Percentiles rank a stretch among this genome's conserved stretches.
phyloP scores from a whole-genome alignment of 768 basidiomycete genomes.

The Crepidotus variabilis region DNA sequence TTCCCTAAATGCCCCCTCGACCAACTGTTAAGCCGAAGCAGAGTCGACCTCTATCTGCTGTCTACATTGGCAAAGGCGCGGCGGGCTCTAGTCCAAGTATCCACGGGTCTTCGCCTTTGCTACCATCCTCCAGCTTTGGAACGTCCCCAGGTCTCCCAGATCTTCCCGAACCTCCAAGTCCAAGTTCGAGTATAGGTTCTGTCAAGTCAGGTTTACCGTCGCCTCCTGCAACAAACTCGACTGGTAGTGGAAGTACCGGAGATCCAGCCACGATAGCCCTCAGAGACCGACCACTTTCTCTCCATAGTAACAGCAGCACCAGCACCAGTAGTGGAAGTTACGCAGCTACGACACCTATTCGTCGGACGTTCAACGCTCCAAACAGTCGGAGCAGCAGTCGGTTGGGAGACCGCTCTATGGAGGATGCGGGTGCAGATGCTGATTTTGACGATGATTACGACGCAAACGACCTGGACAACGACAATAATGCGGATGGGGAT shows the following conservation, averaged over 20 bases:
- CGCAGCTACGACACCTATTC: conserved; percentile 11
- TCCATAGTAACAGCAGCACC: conserved; percentile 26
- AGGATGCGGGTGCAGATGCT: conserved; percentile 11
- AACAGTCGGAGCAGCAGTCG: conserved; percentile 24
- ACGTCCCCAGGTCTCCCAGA: conserved; percentile 50
- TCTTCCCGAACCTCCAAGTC: conserved; percentile 70
- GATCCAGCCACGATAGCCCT: conserved; percentile 45
- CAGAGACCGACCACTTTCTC: conserved; percentile 26
- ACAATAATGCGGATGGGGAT: conserved; percentile 56
- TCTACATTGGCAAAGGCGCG: conserved; percentile 35
- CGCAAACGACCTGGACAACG: conserved; percentile 40
- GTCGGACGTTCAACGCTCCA: conserved; percentile 7
- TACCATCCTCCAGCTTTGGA: conserved; percentile 21
- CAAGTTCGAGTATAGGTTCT: conserved; percentile 41
- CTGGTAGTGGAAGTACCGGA: conserved; percentile 74
- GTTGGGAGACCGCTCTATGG: conserved; percentile 12
- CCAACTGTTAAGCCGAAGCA: conserved; percentile 26
- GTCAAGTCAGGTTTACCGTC: conserved; percentile 69
- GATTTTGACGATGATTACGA: conserved; percentile 40
- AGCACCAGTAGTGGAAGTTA: conserved; percentile 26
- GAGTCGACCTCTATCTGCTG: conserved; percentile 36
- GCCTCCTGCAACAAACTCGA: conserved; percentile 83
- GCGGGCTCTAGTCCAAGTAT: conserved; percentile 3
- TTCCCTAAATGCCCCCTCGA: conserved; percentile 34
- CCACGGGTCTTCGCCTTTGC: conserved; percentile 17